phyloP scores from a whole-genome alignment of 257 asterid species.

The Coffea eugenioides region DNA sequence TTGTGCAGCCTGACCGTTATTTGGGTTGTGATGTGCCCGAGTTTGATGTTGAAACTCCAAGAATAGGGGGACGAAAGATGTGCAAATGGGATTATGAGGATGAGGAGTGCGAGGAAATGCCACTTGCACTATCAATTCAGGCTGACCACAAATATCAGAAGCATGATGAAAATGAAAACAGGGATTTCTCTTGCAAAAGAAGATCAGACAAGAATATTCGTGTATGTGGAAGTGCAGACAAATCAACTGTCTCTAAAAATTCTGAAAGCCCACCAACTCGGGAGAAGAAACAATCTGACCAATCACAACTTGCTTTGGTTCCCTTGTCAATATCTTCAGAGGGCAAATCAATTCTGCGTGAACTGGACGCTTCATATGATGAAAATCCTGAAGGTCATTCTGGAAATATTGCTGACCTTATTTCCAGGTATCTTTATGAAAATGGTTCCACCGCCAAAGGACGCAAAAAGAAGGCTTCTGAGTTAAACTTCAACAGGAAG shows the following conservation, averaged over 20 bases:
- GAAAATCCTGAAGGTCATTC: conserved; percentile 38
- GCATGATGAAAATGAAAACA: conserved; percentile 23
- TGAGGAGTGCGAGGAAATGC: conserved; percentile 34
- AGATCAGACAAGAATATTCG: conserved; percentile 20
- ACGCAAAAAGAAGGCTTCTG: conserved; percentile 39
- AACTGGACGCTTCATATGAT: conserved; percentile 27
- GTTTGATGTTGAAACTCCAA: conserved; percentile 63
- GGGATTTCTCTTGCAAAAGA: conserved; percentile 20
- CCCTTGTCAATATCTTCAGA: conserved; percentile 34
- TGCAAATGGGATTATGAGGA: conserved; percentile 39
- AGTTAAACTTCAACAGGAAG: conserved; percentile 42
- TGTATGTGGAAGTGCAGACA: conserved; percentile 20
- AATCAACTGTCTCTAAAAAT: conserved; percentile 21
- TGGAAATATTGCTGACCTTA: conserved; percentile 47
- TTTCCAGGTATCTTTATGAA: conserved; percentile 52
- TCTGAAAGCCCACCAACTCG: conserved; percentile 6
- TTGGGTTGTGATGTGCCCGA: conserved; percentile 63
- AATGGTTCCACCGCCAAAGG: conserved; percentile 42
- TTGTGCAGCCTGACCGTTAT: conserved; percentile 72
- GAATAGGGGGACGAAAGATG: conserved; percentile 66
- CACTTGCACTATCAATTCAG: conserved; percentile 70
- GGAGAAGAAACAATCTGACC: conserved; percentile 19
- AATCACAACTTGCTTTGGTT: conserved; percentile 28
- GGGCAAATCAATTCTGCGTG: conserved; percentile 22
- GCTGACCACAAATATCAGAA: conserved; percentile 51